Base-by-base conservation (phyloP, 176 grass and related monocot species). In the Cenchrus purpureus region DNA sequence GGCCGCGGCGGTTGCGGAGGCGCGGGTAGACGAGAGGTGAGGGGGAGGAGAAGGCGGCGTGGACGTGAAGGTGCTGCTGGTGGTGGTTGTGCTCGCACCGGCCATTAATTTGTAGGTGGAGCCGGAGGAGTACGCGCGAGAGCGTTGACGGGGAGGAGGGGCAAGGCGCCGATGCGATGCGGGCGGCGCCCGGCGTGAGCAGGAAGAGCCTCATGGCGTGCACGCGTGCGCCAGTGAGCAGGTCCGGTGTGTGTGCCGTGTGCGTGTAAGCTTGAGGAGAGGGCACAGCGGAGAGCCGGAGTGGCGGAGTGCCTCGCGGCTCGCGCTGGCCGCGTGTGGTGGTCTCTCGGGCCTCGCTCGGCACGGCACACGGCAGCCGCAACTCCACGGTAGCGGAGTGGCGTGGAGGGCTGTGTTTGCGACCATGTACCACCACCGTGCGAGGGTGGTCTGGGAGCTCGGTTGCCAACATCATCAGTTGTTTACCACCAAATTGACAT, bases 161-260 rank as follows among this genome's bases (percentile, higher is more conserved):
- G 37, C 37, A 40, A 67, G 54, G 14, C 68, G 54, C 65, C 57
- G 61, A 40, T 2, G 37, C 37, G 37, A 40, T 40, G 37, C 37
- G 37, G 37, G 37, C 37, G 37, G 37, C 37, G 37, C 37, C 80
- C 53, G 89, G 85, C 85, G 85, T 84, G 46, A 65, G 81, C 32
- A 91, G 85, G 54, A 80, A 91, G 69, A 76, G 76, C 69, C 31
- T 86, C 88, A 80, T 90, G 10, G 84, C 84, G 79, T 90, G 88
- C 83, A 82, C 78, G 88, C 78, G 83, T 63, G 77, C 50, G 63
- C 16, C 53, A 7, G 8, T 40, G 43, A 19, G 29, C 29, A 13
- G 37, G 37, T 40, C 37, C 37, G 37, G 37, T 40, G 37, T 40
- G 37, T 40, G 37, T 40, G 37, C 37, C 37, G 37, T 40, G 37